Base-by-base conservation (phyloP, 768 basidiomycete species). In the Lactarius trivialis region DNA sequence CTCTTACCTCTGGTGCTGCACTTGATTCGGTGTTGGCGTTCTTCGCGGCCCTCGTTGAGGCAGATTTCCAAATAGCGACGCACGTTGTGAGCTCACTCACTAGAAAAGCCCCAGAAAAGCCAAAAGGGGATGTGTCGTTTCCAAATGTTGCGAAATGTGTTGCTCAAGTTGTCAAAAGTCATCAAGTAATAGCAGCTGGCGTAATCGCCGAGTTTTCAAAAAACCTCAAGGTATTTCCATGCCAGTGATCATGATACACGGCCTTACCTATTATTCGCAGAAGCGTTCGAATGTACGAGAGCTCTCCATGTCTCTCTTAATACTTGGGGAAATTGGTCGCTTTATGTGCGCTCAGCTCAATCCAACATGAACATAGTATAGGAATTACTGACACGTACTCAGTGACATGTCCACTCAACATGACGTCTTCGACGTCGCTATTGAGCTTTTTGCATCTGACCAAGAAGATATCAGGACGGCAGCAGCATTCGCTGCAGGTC, bases 401-500 rank as follows among this genome's bases (percentile, higher is more conserved):
- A 98, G 95, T 66, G 96, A 98, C 69, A 88, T 98, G 83, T 85
- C 88, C 1, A 79, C 79, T 30, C 88, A 94, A 70, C 76, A 80
- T 39, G 87, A 89, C n/a, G 79, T 92, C 24, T 98, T 98, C 74
- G 75, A 78, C 33, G 79, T 81, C 56, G 80, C 87, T 0, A 83
- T 97, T 45, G 81, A 86, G 14, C 82, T 84, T 62, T 95, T 97
- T 71, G 75, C 80, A 3, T 79, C 85, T 1, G 86, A 90, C 39
- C 84, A 89, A 61, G 95, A 98, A 71, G 92, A 96, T 49, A 80
- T 93, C 15, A 82, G 93, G 50, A 84, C 90, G 36, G 92, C 95
- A 37, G 95, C 96, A 37, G 93, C 97, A 0, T 98, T 98, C 69
- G 92, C 97, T 55, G 91, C 91, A 36, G 93, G 93, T 87, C 12